Conservation (phyloP, 495 filamentous ascomycete genomes). For the Penicillium paxilli region DNA sequence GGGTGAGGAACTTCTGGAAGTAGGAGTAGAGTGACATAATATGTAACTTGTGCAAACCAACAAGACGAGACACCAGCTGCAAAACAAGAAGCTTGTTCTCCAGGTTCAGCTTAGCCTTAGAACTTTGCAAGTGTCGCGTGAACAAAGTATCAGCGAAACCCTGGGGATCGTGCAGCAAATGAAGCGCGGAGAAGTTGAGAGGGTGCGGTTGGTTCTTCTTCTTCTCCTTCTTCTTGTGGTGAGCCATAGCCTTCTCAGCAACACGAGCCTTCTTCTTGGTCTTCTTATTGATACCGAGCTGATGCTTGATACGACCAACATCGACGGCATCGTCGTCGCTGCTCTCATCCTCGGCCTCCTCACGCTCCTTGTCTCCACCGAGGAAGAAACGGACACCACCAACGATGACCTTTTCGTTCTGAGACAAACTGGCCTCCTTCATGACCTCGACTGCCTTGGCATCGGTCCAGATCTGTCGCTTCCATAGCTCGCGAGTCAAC, state of each 20-base stretch:
- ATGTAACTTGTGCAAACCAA: slow-evolving; percentile 89
- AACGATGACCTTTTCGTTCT: slow-evolving; percentile 85
- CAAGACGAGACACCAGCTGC: slow-evolving; percentile 84
- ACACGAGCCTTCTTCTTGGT: slow-evolving; percentile 78
- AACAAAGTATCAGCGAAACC: slow-evolving; percentile 91
- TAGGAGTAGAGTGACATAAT: slow-evolving; percentile 85
- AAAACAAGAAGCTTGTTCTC: slow-evolving; percentile 87
- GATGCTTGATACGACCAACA: slow-evolving; percentile 78
- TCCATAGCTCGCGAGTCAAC: slow-evolving; percentile 84
- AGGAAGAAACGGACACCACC: slow-evolving; percentile 93
- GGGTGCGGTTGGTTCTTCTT: slow-evolving; percentile 85
- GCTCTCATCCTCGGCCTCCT: slow-evolving; percentile 86
- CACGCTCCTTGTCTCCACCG: slow-evolving; percentile 90
- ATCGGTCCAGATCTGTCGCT: slow-evolving; percentile 84
- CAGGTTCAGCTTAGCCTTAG: slow-evolving; percentile 82
- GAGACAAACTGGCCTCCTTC: slow-evolving; percentile 80
- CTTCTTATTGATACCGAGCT: slow-evolving; percentile 92
- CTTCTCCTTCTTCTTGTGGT: slow-evolving; percentile 71
- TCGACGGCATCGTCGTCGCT: slow-evolving; percentile 79
- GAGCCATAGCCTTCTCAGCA: slow-evolving; percentile 74
- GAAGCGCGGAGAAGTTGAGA: slow-evolving; percentile 97
- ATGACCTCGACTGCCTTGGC: slow-evolving; percentile 88
- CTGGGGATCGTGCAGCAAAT: slow-evolving; percentile 93
- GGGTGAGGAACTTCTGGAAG: slow-evolving; percentile 81
- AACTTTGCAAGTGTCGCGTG: slow-evolving; percentile 83